Evolutionary conservation across 257 asterid species (phyloP), one percentile per base, ranked within the genome.

Genomic region (Avicennia marina): DNA sequence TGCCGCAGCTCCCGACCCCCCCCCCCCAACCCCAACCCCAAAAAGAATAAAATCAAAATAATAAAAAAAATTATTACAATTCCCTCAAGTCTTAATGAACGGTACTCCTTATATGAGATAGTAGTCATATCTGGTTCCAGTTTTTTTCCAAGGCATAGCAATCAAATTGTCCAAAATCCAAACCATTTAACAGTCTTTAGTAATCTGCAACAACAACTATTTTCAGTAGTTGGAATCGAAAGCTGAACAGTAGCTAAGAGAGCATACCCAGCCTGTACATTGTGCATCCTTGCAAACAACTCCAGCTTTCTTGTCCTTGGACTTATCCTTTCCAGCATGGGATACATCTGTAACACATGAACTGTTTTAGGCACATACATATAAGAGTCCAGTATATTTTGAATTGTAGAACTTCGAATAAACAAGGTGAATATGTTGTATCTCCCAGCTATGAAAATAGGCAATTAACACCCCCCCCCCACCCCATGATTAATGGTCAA

Each of bases 281-380:
- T 91, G 76, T 91, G 95, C 95, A 83, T 78, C 81, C 98, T 78
- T 11, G 98, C 98, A 75, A 91, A 91, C 76, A 91, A 67, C 83
- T 91, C 98, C 78, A 91, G 81, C 78, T 91, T 91, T 73, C 98
- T 83, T 42, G 98, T 88, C 75, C 95, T 71, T 17, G 97, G 97
- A 83, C 95, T 91, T 60, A 91, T 72, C 75, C 98, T 75, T 75
- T 91, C 97, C 66, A 91, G 75, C 98, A 91, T 78, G 21, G 97
- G 71, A 68, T 91, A 88, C 98, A 91, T 91, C 98, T 91, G 60
- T 11, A 62, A 40, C 36, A 60, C 29, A 20, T 31, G 49, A 70
- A n/a, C n/a, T n/a, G n/a, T n/a, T n/a, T n/a, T n/a, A n/a, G n/a
- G n/a, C n/a, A n/a, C n/a, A n/a, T n/a, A n/a, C n/a, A n/a, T n/a